Percentiles rank a stretch among this genome's conserved stretches.
These are phyloP conservation scores for Sporisorium exsertum DNA, from an alignment of 1,284 basidiomycete genomes.

Conservation along the genomic window DNA sequence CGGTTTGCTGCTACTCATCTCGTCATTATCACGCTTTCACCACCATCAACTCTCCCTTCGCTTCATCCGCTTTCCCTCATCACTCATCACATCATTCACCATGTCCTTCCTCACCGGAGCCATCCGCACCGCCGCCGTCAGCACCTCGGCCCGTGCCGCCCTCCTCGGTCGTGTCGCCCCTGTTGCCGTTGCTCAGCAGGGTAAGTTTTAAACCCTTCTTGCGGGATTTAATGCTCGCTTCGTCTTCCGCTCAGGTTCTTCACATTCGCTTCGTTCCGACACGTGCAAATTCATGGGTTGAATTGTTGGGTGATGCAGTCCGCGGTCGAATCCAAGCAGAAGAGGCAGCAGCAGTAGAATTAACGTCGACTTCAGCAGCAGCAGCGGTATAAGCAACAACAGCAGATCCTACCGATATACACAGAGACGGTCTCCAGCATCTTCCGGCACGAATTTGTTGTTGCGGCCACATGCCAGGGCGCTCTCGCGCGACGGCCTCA, in stretches of 20 bases:
- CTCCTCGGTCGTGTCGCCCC: slow-evolving; percentile 45
- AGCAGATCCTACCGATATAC: background rate
- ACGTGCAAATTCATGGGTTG: too few relatives aligned
- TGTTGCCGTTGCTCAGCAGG: slow-evolving; percentile 48
- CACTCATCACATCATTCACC: slow-evolving; percentile 7
- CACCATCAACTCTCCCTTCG: slow-evolving; percentile 10
- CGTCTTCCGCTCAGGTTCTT: slow-evolving; percentile 6
- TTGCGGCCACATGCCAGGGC: background rate
- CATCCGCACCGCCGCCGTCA: slow-evolving; percentile 61
- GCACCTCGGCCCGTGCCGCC: slow-evolving; percentile 54
- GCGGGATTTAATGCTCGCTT: background rate
- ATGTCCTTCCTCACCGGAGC: slow-evolving; percentile 65
- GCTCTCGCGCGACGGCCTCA: background rate
- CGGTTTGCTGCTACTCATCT: background rate
- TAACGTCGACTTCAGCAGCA: background rate
- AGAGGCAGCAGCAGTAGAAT: background rate
- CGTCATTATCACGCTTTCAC: slow-evolving; percentile 5
- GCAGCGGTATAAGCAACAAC: background rate
- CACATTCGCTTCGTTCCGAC: background rate
- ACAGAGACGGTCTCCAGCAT: background rate
- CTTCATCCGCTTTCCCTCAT: background rate
- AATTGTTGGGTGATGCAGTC: background rate
- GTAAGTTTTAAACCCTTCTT: slow-evolving; percentile 23
- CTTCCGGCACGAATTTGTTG: background rate
- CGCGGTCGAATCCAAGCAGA: background rate